Base-by-base conservation (phyloP, 208 protist genomes). In the Leptomonas pyrrhocoris region DNA sequence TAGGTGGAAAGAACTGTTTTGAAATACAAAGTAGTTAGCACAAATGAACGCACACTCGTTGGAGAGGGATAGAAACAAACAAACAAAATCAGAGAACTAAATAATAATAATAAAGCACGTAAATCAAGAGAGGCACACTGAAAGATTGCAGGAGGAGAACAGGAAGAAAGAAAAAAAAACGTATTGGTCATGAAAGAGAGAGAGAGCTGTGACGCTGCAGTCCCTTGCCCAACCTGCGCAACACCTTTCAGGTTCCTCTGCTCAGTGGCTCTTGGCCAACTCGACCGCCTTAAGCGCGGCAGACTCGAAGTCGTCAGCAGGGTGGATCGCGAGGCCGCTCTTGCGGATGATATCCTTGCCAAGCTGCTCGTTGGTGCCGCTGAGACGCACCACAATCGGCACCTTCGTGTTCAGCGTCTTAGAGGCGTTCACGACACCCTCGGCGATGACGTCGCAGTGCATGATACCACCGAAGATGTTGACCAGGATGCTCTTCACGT, bases 391-490 rank as follows among this genome's bases (percentile, higher is more conserved):
- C 40, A 99, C 91, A 31, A 99, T 88, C 48, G 98, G 98, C 27
- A 99, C 78, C 57, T 86, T 83, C 30, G 96, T 80, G 57, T 97
- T 84, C 42, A 99, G 77, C 53, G 88, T 77, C 56, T 90, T 85
- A 61, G 75, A 85, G 38, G 96, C 98, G 56, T 86, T 89, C 42
- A 99, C 96, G 45, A 99, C 88, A 66, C 98, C 98, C 73, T 95
- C 50, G 30, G 98, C 98, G 73, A 99, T 99, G 46, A 98, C 81
- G 80, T 99, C 98, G 85, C 99, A 99, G 68, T 97, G 95, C 92
- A 99, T 98, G 88, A 99, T 99, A 65, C 99, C 99, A 43, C 99
- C 99, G 68, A 99, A 99, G 87, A 99, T 99, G 81, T 99, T 99
- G 42, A 99, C 98, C 51, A 99, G 89, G 69, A 99, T 99, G 71